Evolutionary conservation across 192 early-diverging fungal species (phyloP), one percentile per base, ranked within the genome.

Genomic region (Chytriomyces sp.): DNA sequence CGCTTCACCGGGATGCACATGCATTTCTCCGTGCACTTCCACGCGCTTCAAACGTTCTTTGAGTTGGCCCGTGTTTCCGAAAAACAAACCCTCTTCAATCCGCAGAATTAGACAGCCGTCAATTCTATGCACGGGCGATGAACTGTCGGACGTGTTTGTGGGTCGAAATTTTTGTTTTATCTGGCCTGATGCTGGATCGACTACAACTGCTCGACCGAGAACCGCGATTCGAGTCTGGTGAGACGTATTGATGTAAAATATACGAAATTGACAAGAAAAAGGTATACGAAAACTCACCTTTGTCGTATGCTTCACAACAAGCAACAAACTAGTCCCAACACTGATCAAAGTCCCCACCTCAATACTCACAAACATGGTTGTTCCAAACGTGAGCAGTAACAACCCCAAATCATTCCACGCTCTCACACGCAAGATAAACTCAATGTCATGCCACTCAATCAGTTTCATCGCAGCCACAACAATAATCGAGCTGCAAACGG

Each of bases 51-150:
- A 83, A 16, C 97, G 86, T 67, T 98, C 98, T 82, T 96, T 95
- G 59, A 99, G 86, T 84, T 98, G 96, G 5, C 97, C 97, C 35
- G 93, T 92, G 78, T 99, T 99, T 60, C 97, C 97, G 89, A 99
- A 99, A 81, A 94, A 98, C 61, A 99, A 82, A 5, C 93, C 93
- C 77, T 99, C 98, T 70, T 96, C 93, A 20, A 99, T 88, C 46
- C 92, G 89, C 59, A 99, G 90, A 72, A 99, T 90, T 44, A 99
- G 81, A 11, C 91, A 91, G 18, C 93, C 95, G 65, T 95, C 91
- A 26, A 97, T 84, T 43, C 92, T 91, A 68, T 94, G 91, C 6
- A 95, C 81, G 28, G 72, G 75, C 8, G 50, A 47, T 2, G 81
- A 68, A 24, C 9, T 35, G 43, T 63, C 60, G 4, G 13, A 43